Base-by-base conservation (phyloP, 257 asterid genomes). In the Solanum appendiculatum region DNA sequence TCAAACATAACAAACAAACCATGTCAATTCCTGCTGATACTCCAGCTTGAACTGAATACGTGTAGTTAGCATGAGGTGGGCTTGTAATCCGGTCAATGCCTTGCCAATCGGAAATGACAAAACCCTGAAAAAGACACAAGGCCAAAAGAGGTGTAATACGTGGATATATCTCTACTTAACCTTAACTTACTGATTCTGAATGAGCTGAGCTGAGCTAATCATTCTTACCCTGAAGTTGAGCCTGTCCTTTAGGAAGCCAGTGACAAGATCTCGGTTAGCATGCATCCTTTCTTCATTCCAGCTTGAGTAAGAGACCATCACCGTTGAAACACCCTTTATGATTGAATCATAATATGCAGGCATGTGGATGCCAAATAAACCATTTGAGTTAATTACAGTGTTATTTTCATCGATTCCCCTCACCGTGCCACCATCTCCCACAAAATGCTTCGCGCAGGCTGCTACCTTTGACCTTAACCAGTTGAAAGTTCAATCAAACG, bases 371-470 rank as follows among this genome's bases (percentile, higher is more conserved):
- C 39, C 82, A 10, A 54, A 51, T 72, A 91, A 86, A 13, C 83
- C 89, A 11, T 88, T n/a, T 88, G 88, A 68, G 74, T 84, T 87
- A 34, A 72, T 86, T 58, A 91, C 46, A 4, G 91, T 91, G 39
- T 89, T 81, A 33, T 89, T 84, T 86, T 89, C 91, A 63, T 91
- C 87, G 46, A 88, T 91, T 25, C 93, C 91, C 6, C 68, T 89
- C 25, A 48, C 72, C 1, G 93, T 91, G 6, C 93, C 93, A 7
- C 93, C 93, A 82, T 91, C 93, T 8, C 91, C 93, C 14, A 91
- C 91, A 72, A 86, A 91, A 34, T 91, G 91, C 68, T 91, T 91
- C 29, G 93, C 91, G 7, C 93, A 91, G 14, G 85, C 89, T 9
- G 87, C 89, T 14, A 91, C 93, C 60, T 89, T 91, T 16, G 51